phyloP scores from a whole-genome alignment of 352 stramenopile species.

The Labyrinthula sp. region DNA sequence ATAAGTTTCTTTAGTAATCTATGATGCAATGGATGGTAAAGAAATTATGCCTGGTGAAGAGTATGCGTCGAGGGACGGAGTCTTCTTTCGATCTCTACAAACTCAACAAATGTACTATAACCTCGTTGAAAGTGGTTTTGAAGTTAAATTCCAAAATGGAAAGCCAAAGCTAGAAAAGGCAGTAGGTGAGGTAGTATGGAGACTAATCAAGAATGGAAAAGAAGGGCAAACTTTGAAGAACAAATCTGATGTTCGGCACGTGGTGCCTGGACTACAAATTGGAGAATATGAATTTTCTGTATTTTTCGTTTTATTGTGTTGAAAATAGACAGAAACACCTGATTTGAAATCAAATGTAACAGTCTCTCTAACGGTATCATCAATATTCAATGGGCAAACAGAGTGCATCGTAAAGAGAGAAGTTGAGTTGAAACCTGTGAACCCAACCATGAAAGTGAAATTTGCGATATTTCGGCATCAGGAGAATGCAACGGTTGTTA shows the following conservation, averaged over 20 bases:
- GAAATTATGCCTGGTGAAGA: slow-evolving; percentile 16
- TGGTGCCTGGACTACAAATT: neutral
- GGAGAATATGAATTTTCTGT: too few species aligned
- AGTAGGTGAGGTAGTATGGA: slow-evolving; percentile 8
- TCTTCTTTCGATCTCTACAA: slow-evolving; percentile 22
- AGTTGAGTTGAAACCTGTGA: too few species aligned
- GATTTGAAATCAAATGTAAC: too few species aligned
- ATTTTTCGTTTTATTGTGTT: too few species aligned
- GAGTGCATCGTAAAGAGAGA: too few species aligned
- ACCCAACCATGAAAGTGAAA: too few species aligned
- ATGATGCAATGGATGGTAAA: slow-evolving; percentile 26
- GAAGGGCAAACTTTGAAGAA: neutral
- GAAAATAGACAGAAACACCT: too few species aligned
- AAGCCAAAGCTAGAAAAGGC: slow-evolving; percentile 10
- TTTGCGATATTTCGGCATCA: too few species aligned
- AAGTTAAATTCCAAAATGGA: slow-evolving; percentile 7
- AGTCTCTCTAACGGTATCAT: too few species aligned
- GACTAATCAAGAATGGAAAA: slow-evolving; percentile 2
- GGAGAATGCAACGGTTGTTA: too few species aligned
- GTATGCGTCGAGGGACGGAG: slow-evolving; percentile 16
- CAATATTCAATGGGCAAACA: too few species aligned
- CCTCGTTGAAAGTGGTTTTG: slow-evolving; percentile 23
- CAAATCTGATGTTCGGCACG: neutral
- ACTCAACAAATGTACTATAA: slow-evolving; percentile 29
- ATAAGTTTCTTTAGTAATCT: too few species aligned